These are phyloP conservation scores for Plectosphaerella cucumerina DNA, from an alignment of 2,329 filamentous ascomycete species.

Conservation along the genomic window DNA sequence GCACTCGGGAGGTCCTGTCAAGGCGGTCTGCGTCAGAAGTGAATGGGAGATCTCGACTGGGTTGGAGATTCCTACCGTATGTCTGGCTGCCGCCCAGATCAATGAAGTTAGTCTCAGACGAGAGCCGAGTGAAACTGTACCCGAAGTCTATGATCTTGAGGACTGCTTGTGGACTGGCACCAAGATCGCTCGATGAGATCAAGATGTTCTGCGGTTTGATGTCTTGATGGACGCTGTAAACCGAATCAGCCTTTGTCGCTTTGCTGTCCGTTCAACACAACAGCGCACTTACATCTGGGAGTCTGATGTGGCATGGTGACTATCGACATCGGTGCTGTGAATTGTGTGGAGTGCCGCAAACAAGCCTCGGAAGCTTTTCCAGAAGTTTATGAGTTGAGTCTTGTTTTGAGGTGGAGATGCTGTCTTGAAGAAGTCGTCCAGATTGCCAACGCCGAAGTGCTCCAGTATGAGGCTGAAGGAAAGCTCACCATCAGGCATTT, in stretches of 20 bases:
- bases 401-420: not conserved
- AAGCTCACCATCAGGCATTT: not conserved
- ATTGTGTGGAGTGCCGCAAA: not conserved
- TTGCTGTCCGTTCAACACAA: too few species aligned
- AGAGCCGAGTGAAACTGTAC: not conserved
- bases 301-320: too few species aligned
- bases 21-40: too few species aligned
- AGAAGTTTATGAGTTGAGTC: not conserved
- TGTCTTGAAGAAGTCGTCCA: not conserved
- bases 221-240: slow-evolving; percentile 7
- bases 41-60: too few species aligned
- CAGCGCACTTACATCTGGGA: too few species aligned
- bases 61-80: not conserved
- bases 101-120: too few species aligned
- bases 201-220: slow-evolving; percentile 9
- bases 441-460: not conserved
- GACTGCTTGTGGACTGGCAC: not conserved
- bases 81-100: not conserved
- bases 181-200: not conserved
- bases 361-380: not conserved
- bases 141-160: not conserved
- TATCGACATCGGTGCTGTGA: not conserved
- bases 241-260: not conserved
- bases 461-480: not conserved
- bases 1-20: not conserved